Conservation (phyloP, 257 asterid genomes). For the Primulina huaijiensis region DNA sequence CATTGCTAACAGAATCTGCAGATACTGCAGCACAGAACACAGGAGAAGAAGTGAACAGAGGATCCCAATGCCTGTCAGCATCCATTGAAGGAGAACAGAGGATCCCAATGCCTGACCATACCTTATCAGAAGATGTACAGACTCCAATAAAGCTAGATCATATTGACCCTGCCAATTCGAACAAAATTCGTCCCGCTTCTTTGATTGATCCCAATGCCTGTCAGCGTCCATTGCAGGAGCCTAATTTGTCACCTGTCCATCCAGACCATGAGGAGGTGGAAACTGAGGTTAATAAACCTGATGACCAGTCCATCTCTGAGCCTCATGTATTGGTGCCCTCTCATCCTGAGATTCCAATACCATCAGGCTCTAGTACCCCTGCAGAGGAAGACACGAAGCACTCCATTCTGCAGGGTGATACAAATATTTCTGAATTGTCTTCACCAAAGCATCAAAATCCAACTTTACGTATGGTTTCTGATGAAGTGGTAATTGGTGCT, state of each 20-base stretch:
- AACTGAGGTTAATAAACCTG: conserved; percentile 25
- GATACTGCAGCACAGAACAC: conserved; percentile 26
- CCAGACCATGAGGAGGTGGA: conserved; percentile 24
- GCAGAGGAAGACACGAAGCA: conserved; percentile 20
- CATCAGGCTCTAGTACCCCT: conserved; percentile 17
- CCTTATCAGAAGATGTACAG: conserved; percentile 25
- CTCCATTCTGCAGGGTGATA: conserved; percentile 23
- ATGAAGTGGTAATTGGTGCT: conserved; percentile 25
- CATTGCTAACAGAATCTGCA: conserved; percentile 20
- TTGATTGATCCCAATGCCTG: conserved; percentile 19
- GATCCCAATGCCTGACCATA: conserved; percentile 18
- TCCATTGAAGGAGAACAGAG: too few species aligned
- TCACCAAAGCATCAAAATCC: conserved; percentile 26
- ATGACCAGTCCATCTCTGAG: conserved; percentile 10
- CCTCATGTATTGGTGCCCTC: conserved; percentile 21
- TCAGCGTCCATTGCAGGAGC: conserved; percentile 19
- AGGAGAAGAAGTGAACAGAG: conserved; percentile 38
- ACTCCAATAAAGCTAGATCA: conserved; percentile 25
- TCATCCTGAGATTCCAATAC: conserved; percentile 16
- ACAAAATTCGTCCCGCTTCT: conserved; percentile 16
- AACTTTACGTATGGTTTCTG: conserved; percentile 22
- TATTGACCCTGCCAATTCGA: conserved; percentile 18
- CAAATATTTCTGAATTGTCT: conserved; percentile 13
- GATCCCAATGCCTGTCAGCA: neutral
- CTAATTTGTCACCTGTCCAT: conserved; percentile 19